A percentile compares a stretch with the other conserved stretches of the same genome.
These are phyloP conservation scores for Oidium heveae DNA, from an alignment of 2,329 filamentous ascomycete species.

Conservation along the genomic window DNA sequence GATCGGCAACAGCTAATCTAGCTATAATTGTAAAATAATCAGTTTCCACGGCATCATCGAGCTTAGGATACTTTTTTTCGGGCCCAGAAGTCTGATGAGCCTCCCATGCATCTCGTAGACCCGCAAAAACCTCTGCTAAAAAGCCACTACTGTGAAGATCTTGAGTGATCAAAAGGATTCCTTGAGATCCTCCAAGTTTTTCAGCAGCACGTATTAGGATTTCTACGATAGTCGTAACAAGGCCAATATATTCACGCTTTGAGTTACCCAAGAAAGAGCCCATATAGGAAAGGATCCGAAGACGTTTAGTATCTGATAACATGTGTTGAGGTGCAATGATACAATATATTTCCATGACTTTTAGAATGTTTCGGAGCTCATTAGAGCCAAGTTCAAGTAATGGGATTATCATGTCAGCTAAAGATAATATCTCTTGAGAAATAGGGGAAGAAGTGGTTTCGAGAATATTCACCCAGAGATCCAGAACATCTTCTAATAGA, in stretches of 20 bases:
- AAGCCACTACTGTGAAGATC: constrained; percentile 40
- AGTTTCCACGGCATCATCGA: constrained; percentile 53
- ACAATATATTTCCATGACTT: constrained; percentile 45
- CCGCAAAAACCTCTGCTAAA: constrained; percentile 35
- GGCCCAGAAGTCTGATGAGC: constrained; percentile 66
- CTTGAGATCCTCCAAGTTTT: constrained; percentile 32
- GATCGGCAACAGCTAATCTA: constrained; percentile 49
- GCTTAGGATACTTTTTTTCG: constrained; percentile 38
- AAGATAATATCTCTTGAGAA: constrained; percentile 31
- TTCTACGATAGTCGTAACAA: constrained; percentile 36
- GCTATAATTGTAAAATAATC: constrained; percentile 71
- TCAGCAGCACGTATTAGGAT: constrained; percentile 37
- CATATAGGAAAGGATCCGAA: constrained; percentile 23
- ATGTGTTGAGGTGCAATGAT: constrained; percentile 43
- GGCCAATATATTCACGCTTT: constrained; percentile 30
- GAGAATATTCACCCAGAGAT: constrained; percentile 62
- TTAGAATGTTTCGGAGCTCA: constrained; percentile 33
- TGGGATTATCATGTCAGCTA: constrained; percentile 37
- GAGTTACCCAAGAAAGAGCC: constrained; percentile 24
- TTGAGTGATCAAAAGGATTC: constrained; percentile 35
- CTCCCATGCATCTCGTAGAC: constrained; percentile 41
- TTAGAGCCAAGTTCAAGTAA: constrained; percentile 41
- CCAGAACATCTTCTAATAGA: constrained; percentile 73
- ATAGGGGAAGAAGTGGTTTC: constrained; percentile 37
- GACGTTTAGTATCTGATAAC: constrained; percentile 28